Conservation (phyloP, 2,329 filamentous ascomycete genomes). For the Ceratocystis diversiconidia region DNA sequence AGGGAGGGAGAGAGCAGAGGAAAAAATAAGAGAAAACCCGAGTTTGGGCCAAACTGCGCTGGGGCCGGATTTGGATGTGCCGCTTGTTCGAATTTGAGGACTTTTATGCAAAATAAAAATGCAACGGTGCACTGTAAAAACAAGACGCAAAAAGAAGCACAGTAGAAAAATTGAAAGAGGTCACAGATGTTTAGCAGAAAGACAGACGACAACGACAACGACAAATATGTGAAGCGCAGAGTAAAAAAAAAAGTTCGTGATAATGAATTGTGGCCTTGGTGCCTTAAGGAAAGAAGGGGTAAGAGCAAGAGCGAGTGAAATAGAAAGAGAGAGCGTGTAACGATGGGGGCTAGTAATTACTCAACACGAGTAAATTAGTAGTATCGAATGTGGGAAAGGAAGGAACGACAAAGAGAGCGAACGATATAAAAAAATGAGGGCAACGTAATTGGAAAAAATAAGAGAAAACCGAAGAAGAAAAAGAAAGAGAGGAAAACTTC, state of each 20-base stretch:
- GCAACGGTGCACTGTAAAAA: not conserved
- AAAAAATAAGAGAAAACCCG: slow-evolving; percentile 1
- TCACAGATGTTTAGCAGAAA: not conserved
- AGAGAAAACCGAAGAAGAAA: not conserved
- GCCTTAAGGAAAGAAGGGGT: not conserved
- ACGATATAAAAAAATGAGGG: not conserved
- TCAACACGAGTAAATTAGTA: not conserved
- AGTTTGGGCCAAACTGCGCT: slow-evolving; percentile 8
- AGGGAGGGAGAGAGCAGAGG: not conserved
- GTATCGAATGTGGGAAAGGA: not conserved
- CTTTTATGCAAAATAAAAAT: slow-evolving; percentile 2
- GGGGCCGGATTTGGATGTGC: slow-evolving; percentile 6
- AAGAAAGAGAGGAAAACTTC: not conserved
- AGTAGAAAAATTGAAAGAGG: not conserved
- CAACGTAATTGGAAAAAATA: not conserved
- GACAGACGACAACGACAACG: not conserved
- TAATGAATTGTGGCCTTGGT: not conserved
- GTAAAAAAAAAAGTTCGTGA: not conserved
- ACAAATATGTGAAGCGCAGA: not conserved
- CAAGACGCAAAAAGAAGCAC: not conserved
- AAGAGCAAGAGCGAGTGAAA: not conserved
- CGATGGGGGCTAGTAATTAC: not conserved
- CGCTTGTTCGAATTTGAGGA: slow-evolving; percentile 7
- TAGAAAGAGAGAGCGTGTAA: not conserved
- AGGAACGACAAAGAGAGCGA: not conserved